A percentile compares a stretch with the other conserved stretches of the same genome.
phyloP scores from a whole-genome alignment of 1,284 basidiomycete genomes.

The Puccinia sorghi region DNA sequence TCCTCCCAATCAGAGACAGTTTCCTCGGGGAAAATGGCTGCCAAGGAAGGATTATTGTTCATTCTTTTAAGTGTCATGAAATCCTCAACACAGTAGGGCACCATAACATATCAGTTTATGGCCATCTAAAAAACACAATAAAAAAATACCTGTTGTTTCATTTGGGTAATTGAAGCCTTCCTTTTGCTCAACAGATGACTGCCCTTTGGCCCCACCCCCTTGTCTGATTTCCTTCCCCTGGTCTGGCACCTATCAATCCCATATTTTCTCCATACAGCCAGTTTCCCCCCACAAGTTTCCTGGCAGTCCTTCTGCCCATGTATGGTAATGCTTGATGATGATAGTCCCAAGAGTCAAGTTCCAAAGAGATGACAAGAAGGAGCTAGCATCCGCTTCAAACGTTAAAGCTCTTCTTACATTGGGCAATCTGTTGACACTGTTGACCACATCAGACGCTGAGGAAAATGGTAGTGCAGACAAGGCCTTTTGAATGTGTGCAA shows the following conservation, averaged over 20 bases:
- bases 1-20: slow-evolving; percentile 7
- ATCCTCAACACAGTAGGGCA: background rate
- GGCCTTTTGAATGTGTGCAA: background rate
- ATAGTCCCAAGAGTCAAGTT: background rate
- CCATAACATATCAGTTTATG: background rate
- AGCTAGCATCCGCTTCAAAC: background rate
- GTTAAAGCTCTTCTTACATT: background rate
- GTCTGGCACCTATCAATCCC: background rate
- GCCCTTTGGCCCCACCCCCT: background rate
- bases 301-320: background rate
- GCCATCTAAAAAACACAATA: background rate
- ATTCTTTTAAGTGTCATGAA: background rate
- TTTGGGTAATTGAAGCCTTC: background rate
- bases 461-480: background rate
- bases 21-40: background rate
- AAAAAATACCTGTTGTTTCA: background rate
- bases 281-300: background rate
- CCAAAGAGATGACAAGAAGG: background rate
- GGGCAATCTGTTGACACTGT: no score
- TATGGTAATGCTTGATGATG: background rate
- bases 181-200: background rate
- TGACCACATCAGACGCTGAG: background rate
- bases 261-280: background rate
- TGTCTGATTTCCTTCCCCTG: background rate
- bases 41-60: background rate